Evolutionary conservation across 2,329 filamentous ascomycete genomes (phyloP).

Genomic region (Fusarium buharicum): DNA sequence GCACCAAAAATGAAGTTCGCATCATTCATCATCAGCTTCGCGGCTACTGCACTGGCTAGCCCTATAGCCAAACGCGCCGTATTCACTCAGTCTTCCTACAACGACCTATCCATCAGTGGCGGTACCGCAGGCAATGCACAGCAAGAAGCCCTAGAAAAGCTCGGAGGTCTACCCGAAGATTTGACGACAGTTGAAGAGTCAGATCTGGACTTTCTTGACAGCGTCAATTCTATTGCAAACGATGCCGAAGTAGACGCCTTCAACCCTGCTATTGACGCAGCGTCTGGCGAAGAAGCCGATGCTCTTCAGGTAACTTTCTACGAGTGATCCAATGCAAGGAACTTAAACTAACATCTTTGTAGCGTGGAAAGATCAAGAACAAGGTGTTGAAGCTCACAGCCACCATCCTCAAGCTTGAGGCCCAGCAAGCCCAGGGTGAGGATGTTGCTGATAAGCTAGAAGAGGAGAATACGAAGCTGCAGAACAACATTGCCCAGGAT

Average conservation of each 20-base stretch:
- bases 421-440: conserved; percentile 62
- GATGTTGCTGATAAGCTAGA: conserved; percentile 58
- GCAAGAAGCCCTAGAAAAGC: conserved; percentile 55
- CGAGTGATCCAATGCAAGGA: fast-evolving
- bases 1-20: conserved; percentile 51
- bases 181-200: conserved; percentile 56
- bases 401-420: conserved; percentile 61
- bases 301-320: conserved; percentile 56
- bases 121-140: conserved; percentile 59
- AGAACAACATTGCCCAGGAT: conserved; percentile 64
- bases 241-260: conserved; percentile 64
- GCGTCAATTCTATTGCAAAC: conserved; percentile 63
- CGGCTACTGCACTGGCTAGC: conserved; percentile 43
- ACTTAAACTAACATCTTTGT: background rate
- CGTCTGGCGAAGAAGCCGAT: conserved; percentile 56
- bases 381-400: conserved; percentile 68
- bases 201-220: conserved; percentile 61
- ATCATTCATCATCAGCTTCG: conserved; percentile 44
- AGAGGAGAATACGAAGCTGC: conserved; percentile 61
- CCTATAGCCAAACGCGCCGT: conserved; percentile 47
- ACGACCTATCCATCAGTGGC: conserved; percentile 59
- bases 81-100: conserved; percentile 52
- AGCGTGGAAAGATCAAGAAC: conserved; percentile 69
- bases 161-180: conserved; percentile 53
- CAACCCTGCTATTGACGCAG: conserved; percentile 63